Evolutionary conservation across 768 basidiomycete species (phyloP).

Genomic region (Leccinellum rugosiceps): DNA sequence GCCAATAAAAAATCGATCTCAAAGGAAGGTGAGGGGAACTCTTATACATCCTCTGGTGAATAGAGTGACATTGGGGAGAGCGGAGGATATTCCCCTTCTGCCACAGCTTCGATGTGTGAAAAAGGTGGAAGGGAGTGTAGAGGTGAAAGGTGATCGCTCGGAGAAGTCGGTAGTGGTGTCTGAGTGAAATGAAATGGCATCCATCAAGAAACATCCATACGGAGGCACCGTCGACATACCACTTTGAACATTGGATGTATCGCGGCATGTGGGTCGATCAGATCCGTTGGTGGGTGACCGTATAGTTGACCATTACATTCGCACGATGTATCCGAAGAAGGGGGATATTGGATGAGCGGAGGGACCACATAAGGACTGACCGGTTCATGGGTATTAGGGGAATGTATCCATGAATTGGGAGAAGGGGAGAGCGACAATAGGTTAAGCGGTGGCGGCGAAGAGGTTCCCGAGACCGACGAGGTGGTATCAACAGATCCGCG

Average conservation of each 20-base stretch:
- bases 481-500: conserved; percentile 66
- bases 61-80: conserved; percentile 73
- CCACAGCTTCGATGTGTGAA: conserved; percentile 78
- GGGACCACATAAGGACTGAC: conserved; percentile 36
- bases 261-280: conserved; percentile 57
- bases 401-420: conserved; percentile 52
- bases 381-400: conserved; percentile 42
- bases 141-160: conserved; percentile 36
- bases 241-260: conserved; percentile 92
- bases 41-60: conserved; percentile 45
- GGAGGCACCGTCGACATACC: conserved; percentile 47
- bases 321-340: conserved; percentile 41
- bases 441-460: conserved; percentile 77
- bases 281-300: conserved; percentile 60
- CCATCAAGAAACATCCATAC: conserved; percentile 4
- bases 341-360: conserved; percentile 36
- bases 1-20: conserved; percentile 21
- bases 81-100: conserved; percentile 72
- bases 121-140: conserved; percentile 68
- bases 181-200: conserved; percentile 21
- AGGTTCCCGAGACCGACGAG: conserved; percentile 54
- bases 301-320: conserved; percentile 50
- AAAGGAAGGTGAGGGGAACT: conserved; percentile 17
- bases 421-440: conserved; percentile 69
- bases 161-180: conserved; percentile 53